These are phyloP conservation scores for Arthrobotrys conoides DNA, from an alignment of 2,329 filamentous ascomycete genomes.

Conservation along the genomic window DNA sequence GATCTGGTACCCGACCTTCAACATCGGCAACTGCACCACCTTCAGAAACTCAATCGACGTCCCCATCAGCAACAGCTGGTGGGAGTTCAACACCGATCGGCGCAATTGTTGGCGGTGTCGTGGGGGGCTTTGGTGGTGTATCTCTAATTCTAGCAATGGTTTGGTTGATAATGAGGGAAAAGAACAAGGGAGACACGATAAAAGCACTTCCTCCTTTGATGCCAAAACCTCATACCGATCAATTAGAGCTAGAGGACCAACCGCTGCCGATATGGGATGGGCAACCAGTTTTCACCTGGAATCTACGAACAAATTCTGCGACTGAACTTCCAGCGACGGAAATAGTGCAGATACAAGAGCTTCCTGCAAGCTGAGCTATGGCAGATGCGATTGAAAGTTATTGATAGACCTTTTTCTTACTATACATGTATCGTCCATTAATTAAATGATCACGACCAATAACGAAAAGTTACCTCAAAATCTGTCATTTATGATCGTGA, in stretches of 20 bases:
- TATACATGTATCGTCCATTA: no score
- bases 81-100: constrained; percentile 14
- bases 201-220: constrained; percentile 18
- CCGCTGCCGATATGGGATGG: constrained; percentile 40
- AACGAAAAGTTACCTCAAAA: no score
- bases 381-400: not conserved
- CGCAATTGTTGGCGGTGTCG: constrained; percentile 43
- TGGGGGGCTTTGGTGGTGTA: constrained; percentile 41
- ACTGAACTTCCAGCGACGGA: not conserved
- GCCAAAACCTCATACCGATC: constrained; percentile 11
- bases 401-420: no score
- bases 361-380: not conserved
- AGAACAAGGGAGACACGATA: constrained; percentile 24
- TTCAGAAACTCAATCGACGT: constrained; percentile 6
- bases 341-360: not conserved
- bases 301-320: not conserved
- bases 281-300: constrained; percentile 31
- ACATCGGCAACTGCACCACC: not conserved
- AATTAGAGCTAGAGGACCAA: constrained; percentile 35
- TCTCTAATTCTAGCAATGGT: constrained; percentile 40
- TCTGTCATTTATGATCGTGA: no score
- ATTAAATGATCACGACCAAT: no score
- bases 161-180: constrained; percentile 54
- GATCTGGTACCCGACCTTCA: not conserved
- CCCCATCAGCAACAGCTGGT: not conserved